phyloP scores from a whole-genome alignment of 495 filamentous ascomycete species.

The Corynascus novoguineensis region DNA sequence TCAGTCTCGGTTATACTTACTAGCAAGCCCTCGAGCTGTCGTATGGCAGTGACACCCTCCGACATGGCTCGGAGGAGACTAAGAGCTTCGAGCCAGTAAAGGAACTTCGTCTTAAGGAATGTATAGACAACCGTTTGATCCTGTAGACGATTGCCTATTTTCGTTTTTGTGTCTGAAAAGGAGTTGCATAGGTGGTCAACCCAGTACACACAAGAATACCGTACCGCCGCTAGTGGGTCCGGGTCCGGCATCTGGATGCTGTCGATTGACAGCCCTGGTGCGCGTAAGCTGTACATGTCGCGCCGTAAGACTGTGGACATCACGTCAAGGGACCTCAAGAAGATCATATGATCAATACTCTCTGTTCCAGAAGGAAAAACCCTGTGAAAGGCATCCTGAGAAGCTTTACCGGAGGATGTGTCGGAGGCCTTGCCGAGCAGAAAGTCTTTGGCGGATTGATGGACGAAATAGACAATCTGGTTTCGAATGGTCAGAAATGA shows the following conservation, averaged over 20 bases:
- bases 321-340: conserved; percentile 3
- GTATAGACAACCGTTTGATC: background rate
- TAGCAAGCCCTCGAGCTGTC: background rate
- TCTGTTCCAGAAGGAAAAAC: conserved; percentile 2
- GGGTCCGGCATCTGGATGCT: background rate
- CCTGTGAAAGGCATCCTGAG: background rate
- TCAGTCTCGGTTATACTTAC: background rate
- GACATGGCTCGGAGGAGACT: background rate
- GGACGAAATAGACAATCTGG: conserved; percentile 6
- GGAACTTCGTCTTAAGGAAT: conserved; percentile 1
- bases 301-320: conserved; percentile 1
- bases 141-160: background rate
- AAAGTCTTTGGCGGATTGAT: conserved; percentile 29
- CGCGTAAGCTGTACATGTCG: conserved; percentile 4
- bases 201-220: conserved; percentile 7
- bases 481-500: conserved; percentile 23
- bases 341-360: background rate
- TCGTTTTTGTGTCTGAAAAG: background rate
- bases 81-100: background rate
- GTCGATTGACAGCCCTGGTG: conserved; percentile 6
- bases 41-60: background rate
- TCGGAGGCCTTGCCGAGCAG: conserved; percentile 11
- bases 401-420: background rate
- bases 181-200: background rate
- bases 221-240: conserved; percentile 8